Conservation (phyloP, 805 yeast genomes). For the Diddensiella transvaalensis region DNA sequence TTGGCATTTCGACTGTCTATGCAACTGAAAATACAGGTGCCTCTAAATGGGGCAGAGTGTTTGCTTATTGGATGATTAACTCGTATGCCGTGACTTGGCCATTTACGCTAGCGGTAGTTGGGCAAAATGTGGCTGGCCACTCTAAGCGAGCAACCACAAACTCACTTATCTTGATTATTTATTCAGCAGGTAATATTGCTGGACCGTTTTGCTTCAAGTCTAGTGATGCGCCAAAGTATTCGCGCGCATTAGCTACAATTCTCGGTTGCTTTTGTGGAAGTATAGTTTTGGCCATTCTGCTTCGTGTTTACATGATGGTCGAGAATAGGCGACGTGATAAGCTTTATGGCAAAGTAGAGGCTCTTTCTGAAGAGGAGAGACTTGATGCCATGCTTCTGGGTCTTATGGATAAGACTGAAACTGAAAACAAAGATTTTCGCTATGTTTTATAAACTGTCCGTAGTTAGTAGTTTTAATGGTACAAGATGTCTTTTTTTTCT, state of each 20-base stretch:
- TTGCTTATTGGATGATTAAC: slow-evolving; percentile 5
- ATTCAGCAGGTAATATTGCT: slow-evolving; percentile 61
- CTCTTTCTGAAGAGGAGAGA: slow-evolving; percentile 24
- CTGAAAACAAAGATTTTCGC: slow-evolving; percentile 49
- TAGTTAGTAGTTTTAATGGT: neutral
- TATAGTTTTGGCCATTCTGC: slow-evolving; percentile 40
- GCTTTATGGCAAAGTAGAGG: slow-evolving; percentile 33
- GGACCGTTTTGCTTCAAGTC: slow-evolving; percentile 69
- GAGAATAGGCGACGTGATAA: slow-evolving; percentile 52
- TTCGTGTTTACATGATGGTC: slow-evolving; percentile 33
- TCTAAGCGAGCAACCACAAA: slow-evolving; percentile 63
- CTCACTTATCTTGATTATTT: slow-evolving; percentile 57
- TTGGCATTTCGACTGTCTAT: slow-evolving; percentile 6
- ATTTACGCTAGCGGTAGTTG: slow-evolving; percentile 26
- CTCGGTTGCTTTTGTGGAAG: slow-evolving; percentile 54
- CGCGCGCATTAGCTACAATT: slow-evolving; percentile 32
- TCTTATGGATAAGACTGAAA: slow-evolving; percentile 44
- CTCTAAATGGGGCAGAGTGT: neutral
- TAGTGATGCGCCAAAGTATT: slow-evolving; percentile 54
- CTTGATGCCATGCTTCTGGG: slow-evolving; percentile 5
- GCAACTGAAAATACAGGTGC: slow-evolving; percentile 3
- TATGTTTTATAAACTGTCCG: slow-evolving; percentile 34
- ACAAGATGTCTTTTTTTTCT: neutral
- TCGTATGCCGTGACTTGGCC: slow-evolving; percentile 9
- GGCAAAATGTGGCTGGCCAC: slow-evolving; percentile 63